Conservation (phyloP, 495 filamentous ascomycete species). For the Umbilicaria muhlenbergii region DNA sequence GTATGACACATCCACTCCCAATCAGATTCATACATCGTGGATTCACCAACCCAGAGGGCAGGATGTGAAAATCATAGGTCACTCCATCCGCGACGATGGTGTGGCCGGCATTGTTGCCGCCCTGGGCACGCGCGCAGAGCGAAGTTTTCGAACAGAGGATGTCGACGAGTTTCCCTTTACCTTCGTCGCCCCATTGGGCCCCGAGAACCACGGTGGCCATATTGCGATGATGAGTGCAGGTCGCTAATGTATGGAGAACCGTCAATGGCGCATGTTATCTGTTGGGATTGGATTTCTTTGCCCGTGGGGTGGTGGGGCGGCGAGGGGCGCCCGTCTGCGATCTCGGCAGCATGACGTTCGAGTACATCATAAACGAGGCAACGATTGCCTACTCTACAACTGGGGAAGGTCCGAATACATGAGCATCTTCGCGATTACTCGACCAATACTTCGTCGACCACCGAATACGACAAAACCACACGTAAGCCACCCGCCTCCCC, state of each 20-base stretch:
- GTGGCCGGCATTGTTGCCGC: conserved; percentile 50
- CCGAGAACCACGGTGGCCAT: conserved; percentile 51
- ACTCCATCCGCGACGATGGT: conserved; percentile 45
- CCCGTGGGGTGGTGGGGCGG: too few species aligned
- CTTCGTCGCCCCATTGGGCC: conserved; percentile 58
- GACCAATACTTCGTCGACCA: too few species aligned
- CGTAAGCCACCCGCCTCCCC: neutral
- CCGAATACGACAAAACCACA: neutral
- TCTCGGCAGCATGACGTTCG: too few species aligned
- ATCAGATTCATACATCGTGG: conserved; percentile 68
- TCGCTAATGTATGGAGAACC: too few species aligned
- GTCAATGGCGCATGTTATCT: too few species aligned
- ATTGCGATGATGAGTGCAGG: too few species aligned
- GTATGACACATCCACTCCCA: conserved; percentile 70
- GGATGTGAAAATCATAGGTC: conserved; percentile 58
- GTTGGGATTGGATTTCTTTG: too few species aligned
- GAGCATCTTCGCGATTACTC: too few species aligned
- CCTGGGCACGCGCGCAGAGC: conserved; percentile 46
- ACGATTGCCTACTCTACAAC: too few species aligned
- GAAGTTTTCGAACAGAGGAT: conserved; percentile 42
- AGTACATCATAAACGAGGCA: too few species aligned
- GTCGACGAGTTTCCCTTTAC: conserved; percentile 60
- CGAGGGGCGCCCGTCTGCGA: too few species aligned
- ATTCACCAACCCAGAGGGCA: conserved; percentile 53
- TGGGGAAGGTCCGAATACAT: too few species aligned